Evolutionary conservation across 2,329 filamentous ascomycete species (phyloP).

Genomic region (Botrytis byssoidea): DNA sequence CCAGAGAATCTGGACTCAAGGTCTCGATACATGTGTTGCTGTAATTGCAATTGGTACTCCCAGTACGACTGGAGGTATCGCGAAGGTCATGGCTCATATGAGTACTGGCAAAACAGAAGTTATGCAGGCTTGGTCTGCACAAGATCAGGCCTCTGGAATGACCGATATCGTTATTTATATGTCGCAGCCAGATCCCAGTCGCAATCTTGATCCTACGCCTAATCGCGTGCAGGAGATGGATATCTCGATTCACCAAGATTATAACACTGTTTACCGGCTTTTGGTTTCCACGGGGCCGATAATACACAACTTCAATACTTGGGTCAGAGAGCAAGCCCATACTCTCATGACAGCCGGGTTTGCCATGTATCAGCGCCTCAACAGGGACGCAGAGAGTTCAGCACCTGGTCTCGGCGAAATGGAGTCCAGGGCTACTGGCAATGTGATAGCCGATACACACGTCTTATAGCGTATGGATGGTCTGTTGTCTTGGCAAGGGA

Average conservation of each 20-base stretch:
- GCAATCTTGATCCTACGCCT: not conserved
- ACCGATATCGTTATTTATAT: not conserved
- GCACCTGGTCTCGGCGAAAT: not conserved
- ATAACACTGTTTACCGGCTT: not conserved
- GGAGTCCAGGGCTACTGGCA: not conserved
- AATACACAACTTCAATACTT: not conserved
- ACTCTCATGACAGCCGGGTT: not conserved
- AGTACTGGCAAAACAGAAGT: not conserved
- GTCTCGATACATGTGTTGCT: not conserved
- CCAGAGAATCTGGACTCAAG: not conserved
- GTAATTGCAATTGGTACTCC: not conserved
- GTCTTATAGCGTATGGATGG: not conserved
- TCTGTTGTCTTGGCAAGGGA: not conserved
- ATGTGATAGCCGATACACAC: not conserved
- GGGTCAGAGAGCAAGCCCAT: not conserved
- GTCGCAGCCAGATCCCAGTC: not conserved
- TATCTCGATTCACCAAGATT: accelerated
- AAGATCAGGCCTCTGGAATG: not conserved
- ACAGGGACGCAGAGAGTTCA: too few species aligned
- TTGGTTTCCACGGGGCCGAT: not conserved
- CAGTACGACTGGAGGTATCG: not conserved
- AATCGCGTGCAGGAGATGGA: not conserved
- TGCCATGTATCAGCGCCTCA: not conserved
- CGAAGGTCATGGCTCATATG: not conserved
- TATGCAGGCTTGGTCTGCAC: not conserved